Conservation (phyloP, 805 yeast genomes). For the Schwanniomyces yamadae region DNA sequence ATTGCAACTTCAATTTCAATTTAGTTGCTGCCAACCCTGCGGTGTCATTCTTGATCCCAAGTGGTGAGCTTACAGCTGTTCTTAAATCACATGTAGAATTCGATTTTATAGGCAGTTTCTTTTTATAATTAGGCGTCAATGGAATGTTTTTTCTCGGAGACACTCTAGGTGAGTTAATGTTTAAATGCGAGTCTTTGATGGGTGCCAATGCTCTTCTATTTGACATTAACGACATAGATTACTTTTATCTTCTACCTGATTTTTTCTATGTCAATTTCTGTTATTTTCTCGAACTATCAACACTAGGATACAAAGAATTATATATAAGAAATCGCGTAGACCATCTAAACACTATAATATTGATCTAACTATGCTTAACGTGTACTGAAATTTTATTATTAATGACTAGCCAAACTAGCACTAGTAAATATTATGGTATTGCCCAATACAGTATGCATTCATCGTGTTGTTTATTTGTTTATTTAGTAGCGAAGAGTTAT, state of each 20-base stretch:
- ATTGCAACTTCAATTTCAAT: slow-evolving; percentile 41
- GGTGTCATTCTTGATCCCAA: slow-evolving; percentile 20
- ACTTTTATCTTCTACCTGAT: too few relatives aligned
- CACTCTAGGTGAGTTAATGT: slow-evolving; percentile 18
- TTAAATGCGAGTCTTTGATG: slow-evolving; percentile 28
- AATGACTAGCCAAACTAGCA: not conserved
- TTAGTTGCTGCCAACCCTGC: slow-evolving; percentile 44
- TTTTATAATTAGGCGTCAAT: slow-evolving; percentile 3
- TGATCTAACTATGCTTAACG: slow-evolving; percentile 1
- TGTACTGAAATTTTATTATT: slow-evolving; percentile 2
- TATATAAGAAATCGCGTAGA: slow-evolving; percentile 4
- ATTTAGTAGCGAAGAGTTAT: too few relatives aligned
- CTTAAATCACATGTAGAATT: slow-evolving; percentile 4
- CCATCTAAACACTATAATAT: not conserved
- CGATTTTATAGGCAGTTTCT: not conserved
- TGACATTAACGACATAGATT: slow-evolving; percentile 9
- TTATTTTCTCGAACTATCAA: too few relatives aligned
- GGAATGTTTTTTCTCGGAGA: slow-evolving; percentile 4
- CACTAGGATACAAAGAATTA: not conserved
- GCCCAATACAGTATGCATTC: slow-evolving; percentile 3
- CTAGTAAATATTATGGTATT: slow-evolving; percentile 9
- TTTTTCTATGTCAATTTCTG: too few relatives aligned
- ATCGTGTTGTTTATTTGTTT: slow-evolving; percentile 8
- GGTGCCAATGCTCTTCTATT: slow-evolving; percentile 40
- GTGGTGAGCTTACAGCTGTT: slow-evolving; percentile 2